A percentile compares a stretch with the other conserved stretches of the same genome.
phyloP scores from a whole-genome alignment of 495 filamentous ascomycete genomes.

The Poronia punctata region DNA sequence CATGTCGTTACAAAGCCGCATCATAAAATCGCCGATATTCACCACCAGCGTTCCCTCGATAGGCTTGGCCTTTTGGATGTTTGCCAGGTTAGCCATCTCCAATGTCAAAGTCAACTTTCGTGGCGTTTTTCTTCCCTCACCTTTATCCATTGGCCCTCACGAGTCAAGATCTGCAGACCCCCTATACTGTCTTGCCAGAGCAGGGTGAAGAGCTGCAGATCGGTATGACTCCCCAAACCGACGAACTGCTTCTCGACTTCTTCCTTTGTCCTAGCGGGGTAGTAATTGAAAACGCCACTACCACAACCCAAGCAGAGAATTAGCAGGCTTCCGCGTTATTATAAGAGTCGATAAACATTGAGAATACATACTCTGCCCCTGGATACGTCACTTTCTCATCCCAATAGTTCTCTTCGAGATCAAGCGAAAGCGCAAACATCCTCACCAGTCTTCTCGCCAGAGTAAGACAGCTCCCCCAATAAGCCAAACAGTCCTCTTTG shows the following conservation, averaged over 20 bases:
- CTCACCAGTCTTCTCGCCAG: conserved; percentile 42
- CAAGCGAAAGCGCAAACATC: conserved; percentile 44
- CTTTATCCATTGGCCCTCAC: conserved; percentile 48
- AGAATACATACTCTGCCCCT: conserved; percentile 28
- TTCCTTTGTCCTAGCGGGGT: conserved; percentile 34
- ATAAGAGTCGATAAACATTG: not conserved
- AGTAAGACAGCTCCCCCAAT: conserved; percentile 39
- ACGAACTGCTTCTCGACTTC: conserved; percentile 29
- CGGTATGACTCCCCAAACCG: conserved; percentile 51
- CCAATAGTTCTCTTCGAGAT: conserved; percentile 45
- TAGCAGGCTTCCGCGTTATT: not conserved
- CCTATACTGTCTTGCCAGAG: conserved; percentile 50
- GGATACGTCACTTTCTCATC: conserved; percentile 44
- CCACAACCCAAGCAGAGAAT: not conserved
- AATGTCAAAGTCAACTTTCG: conserved; percentile 3
- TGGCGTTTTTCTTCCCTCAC: conserved; percentile 17
- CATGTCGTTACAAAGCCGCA: conserved; percentile 53
- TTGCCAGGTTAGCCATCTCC: no score
- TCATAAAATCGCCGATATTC: conserved; percentile 60
- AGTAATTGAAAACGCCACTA: conserved; percentile 41
- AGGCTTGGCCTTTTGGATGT: conserved; percentile 30
- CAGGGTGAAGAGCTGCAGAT: conserved; percentile 52
- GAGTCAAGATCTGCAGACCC: conserved; percentile 47
- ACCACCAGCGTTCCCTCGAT: conserved; percentile 53
- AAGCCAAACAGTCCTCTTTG: conserved; percentile 38